Evolutionary conservation across 768 basidiomycete species (phyloP), one percentile per base, ranked within the genome.

Genomic region (Piloderma croceum): DNA sequence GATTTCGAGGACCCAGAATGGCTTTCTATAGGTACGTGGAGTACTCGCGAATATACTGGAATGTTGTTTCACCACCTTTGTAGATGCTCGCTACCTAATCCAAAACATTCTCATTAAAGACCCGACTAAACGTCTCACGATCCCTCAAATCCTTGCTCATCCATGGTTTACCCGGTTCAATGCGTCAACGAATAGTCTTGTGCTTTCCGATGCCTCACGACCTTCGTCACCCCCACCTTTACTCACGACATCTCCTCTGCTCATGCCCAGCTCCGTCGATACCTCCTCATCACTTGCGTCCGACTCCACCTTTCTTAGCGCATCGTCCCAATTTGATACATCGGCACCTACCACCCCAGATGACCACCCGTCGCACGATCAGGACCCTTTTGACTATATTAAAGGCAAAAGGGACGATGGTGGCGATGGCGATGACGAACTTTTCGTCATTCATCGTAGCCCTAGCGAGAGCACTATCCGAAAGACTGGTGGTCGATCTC

Each of bases 1-100:
- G 80, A 84, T 33, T 98, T 87, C 55, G 90, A 94, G 47, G 88
- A 97, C 54, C 92, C 91, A 6, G 77, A 81, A 43, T 99, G 93
- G 92, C 69, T 98, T 13, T 88, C 90, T 21, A 63, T 73, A 52
- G 90, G 93, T 93, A 60, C 41, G 69, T 56, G 20, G 34, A 1
- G 25, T 41, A 4, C 31, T 42, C 13, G 31, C 27, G 11, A 17
- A 17, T 36, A n/a, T n/a, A n/a, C n/a, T n/a, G n/a, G n/a, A n/a
- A n/a, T n/a, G n/a, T n/a, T n/a, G n/a, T 18, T 33, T 49, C 39
- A 38, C 39, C 51, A 27, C 46, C 34, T 23, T 33, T 41, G 24
- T 58, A 94, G 94, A 93, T 56, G 76, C 87, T n/a, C 83, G 90
- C 32, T 79, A 86, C 54, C 67, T 99, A 20, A 77, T 98, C 41